Conservation (phyloP, 352 stramenopile genomes). For the Phytophthora europaea region DNA sequence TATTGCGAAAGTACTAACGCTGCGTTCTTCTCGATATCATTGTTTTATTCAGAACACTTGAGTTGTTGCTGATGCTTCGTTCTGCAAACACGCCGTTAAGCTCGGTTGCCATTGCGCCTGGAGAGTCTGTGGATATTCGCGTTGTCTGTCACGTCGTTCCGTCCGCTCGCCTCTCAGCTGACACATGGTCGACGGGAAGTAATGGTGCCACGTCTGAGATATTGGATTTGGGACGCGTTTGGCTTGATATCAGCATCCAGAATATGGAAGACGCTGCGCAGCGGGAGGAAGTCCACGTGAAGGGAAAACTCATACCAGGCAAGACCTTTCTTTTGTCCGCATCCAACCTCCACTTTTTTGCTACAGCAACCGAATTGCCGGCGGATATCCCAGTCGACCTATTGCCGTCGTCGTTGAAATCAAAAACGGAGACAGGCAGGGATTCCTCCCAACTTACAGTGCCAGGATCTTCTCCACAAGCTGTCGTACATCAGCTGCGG, state of each 20-base stretch:
- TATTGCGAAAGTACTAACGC: conserved; percentile 14
- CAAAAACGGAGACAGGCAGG: conserved; percentile 50
- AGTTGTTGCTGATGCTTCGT: conserved; percentile 81
- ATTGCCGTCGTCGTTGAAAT: conserved; percentile 52
- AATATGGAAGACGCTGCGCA: conserved; percentile 75
- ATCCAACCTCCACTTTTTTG: conserved; percentile 85
- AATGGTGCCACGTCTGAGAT: conserved; percentile 57
- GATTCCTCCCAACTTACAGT: conserved; percentile 43
- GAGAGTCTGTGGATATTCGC: conserved; percentile 86
- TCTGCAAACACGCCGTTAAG: conserved; percentile 86
- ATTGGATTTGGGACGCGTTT: conserved; percentile 70
- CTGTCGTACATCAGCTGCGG: conserved; percentile 69
- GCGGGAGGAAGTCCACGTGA: conserved; percentile 73
- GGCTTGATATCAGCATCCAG: conserved; percentile 74
- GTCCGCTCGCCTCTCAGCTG: conserved; percentile 64
- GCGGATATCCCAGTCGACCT: conserved; percentile 56
- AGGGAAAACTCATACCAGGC: conserved; percentile 81
- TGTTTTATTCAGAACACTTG: conserved; percentile 58
- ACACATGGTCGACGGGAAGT: conserved; percentile 48
- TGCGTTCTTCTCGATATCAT: background rate
- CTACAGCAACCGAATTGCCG: conserved; percentile 64
- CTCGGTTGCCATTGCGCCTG: conserved; percentile 70
- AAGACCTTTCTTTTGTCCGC: conserved; percentile 86
- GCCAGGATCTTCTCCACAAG: conserved; percentile 27
- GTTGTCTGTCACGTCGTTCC: conserved; percentile 81